Evolutionary conservation across 1,284 basidiomycete genomes (phyloP).

Genomic region (Retiboletus flavoniger): DNA sequence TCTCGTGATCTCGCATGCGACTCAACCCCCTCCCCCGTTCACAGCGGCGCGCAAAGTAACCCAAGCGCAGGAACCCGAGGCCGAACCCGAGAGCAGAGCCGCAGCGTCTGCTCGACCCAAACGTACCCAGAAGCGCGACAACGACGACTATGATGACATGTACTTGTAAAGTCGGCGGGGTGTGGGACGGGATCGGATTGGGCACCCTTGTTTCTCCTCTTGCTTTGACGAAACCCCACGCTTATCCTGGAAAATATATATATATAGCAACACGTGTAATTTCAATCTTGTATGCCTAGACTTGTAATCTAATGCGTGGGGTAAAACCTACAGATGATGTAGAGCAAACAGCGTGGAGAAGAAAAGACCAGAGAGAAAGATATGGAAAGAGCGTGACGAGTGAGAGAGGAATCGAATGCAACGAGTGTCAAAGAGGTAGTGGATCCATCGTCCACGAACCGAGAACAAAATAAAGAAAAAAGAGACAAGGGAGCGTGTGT

Average conservation of each 20-base stretch:
- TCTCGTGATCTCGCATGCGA: neutral
- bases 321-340: constrained; percentile 14
- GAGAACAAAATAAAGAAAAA: neutral
- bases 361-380: neutral
- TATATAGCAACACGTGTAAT: constrained; percentile 12
- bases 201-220: too few species aligned
- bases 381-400: neutral
- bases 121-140: constrained; percentile 12
- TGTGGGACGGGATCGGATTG: neutral
- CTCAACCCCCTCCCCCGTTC: neutral
- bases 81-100: constrained; percentile 4
- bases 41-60: constrained; percentile 33
- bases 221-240: neutral
- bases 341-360: neutral
- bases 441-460: constrained; percentile 10
- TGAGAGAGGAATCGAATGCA: neutral
- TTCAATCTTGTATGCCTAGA: neutral
- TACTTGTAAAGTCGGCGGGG: constrained; percentile 22
- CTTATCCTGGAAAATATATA: neutral
- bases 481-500: constrained; percentile 4
- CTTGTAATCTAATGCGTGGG: constrained; percentile 13
- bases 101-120: constrained; percentile 3
- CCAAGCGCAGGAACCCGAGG: constrained; percentile 18
- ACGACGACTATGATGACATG: constrained; percentile 30
- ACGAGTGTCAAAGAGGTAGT: constrained; percentile 9